These are phyloP conservation scores for Periconia digitata DNA, from an alignment of 2,329 filamentous ascomycete species.

Conservation along the genomic window DNA sequence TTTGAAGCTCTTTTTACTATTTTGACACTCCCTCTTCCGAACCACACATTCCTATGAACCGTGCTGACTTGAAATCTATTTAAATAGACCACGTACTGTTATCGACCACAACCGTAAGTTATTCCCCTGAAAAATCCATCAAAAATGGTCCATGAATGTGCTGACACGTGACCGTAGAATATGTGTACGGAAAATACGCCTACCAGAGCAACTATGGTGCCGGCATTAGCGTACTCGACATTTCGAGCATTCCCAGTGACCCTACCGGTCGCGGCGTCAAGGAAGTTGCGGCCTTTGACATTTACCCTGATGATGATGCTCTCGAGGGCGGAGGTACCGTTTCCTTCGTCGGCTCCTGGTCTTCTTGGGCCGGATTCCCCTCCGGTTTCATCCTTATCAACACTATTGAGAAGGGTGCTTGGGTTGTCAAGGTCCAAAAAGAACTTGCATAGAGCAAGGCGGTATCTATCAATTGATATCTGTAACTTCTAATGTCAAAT, in stretches of 20 bases:
- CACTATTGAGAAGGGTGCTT: conserved; percentile 42
- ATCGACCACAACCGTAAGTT: conserved; percentile 53
- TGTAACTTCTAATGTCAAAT: too few relatives aligned
- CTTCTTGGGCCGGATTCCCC: conserved; percentile 40
- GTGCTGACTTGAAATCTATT: background rate
- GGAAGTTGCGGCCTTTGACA: conserved; percentile 47
- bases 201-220: conserved; percentile 48
- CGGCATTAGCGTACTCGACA: conserved; percentile 44
- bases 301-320: conserved; percentile 44
- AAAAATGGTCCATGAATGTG: too few relatives aligned
- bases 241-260: conserved; percentile 42
- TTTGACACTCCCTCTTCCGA: background rate
- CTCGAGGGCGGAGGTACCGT: conserved; percentile 34
- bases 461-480: too few relatives aligned
- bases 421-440: conserved; percentile 33
- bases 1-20: background rate
- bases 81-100: conserved; percentile 22
- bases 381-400: conserved; percentile 41
- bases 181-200: conserved; percentile 43
- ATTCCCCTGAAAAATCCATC: too few relatives aligned
- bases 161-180: too few relatives aligned
- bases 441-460: conserved; percentile 5
- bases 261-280: conserved; percentile 41
- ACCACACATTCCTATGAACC: background rate
- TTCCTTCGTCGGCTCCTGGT: conserved; percentile 47